Base-by-base conservation (phyloP, 768 basidiomycete species). In the Leccinum boreale region DNA sequence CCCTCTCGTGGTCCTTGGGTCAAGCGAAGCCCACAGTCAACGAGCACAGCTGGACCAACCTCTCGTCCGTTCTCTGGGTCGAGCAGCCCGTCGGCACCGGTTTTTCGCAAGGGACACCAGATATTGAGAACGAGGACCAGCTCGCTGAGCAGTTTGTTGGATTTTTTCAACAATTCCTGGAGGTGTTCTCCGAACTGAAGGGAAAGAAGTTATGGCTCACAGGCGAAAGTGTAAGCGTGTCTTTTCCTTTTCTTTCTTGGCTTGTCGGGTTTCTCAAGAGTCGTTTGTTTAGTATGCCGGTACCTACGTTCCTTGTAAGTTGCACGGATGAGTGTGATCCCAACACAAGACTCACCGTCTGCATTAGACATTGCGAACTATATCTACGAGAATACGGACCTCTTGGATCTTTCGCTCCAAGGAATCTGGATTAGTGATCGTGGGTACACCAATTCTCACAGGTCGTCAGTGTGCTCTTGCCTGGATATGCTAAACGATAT, bases 1-100 rank as follows among this genome's bases (percentile, higher is more conserved):
- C 89, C 1, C 77, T 91, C 69, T 78, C 75, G 45, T 90, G 88
- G 88, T 70, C 79, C 6, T 75, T 63, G 46, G 89, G 89, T 1
- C 81, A 82, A 63, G 87, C 86, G 2, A 78, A 78, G 55, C 84
- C 88, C 3, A 86, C 80, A 1, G 75, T 69, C 5, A 91, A 90
- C 53, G 78, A 85, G 61, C 80, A 78, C 62, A 88, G 87, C 69
- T 91, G 89, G 89, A 90, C 89, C 0, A 91, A 90, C 64, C 76
- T 91, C 8, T 88, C 87, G 2, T 89, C 85, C 55, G 71, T 90
- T 7, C 73, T 90, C 17, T 92, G 81, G 77, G 81, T 91, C 11
- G 90, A 92, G 61, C 90, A 90, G 61, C 89, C 89, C 3, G 84
- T 91, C 29, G 89, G 89, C 5, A 90, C 89, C 5, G 89, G 89